phyloP scores from a whole-genome alignment of 2,329 filamentous ascomycete species.

The Aspergillus texensis region DNA sequence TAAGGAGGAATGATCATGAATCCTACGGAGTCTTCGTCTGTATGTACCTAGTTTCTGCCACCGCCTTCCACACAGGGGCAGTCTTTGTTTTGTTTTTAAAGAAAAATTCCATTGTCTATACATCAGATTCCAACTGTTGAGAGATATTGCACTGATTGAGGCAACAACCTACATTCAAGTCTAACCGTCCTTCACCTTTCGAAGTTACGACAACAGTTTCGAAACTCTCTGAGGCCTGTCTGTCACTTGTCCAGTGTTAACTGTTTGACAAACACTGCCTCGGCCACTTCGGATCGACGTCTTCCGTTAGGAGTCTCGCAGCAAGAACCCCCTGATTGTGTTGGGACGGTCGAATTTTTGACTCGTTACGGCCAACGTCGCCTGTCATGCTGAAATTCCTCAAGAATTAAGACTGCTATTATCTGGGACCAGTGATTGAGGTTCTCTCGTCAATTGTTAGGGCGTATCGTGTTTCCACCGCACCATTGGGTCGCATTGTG shows the following conservation, averaged over 20 bases:
- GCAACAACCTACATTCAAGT: not conserved
- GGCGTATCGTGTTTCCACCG: not conserved
- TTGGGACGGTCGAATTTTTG: not conserved
- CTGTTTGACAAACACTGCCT: not conserved
- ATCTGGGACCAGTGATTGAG: not conserved
- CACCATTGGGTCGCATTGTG: not conserved
- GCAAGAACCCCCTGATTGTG: not conserved
- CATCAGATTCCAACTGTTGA: not conserved
- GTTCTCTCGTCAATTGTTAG: not conserved
- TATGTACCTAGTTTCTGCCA: not conserved
- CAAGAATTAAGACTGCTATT: not conserved
- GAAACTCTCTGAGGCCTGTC: not conserved
- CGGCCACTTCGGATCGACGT: not conserved
- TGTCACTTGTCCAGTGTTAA: not conserved
- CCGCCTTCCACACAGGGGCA: constrained; percentile 4
- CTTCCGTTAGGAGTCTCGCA: not conserved
- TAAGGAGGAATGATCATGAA: not conserved
- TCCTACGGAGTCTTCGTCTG: not conserved
- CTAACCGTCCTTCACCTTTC: not conserved
- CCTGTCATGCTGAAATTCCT: constrained; percentile 8
- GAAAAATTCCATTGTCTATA: not conserved
- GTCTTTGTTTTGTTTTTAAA: not conserved
- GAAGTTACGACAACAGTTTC: not conserved
- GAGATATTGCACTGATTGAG: not conserved
- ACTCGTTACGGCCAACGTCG: not conserved